These are phyloP conservation scores for Chalciporus piperatus DNA, from an alignment of 768 basidiomycete species.

Conservation along the genomic window DNA sequence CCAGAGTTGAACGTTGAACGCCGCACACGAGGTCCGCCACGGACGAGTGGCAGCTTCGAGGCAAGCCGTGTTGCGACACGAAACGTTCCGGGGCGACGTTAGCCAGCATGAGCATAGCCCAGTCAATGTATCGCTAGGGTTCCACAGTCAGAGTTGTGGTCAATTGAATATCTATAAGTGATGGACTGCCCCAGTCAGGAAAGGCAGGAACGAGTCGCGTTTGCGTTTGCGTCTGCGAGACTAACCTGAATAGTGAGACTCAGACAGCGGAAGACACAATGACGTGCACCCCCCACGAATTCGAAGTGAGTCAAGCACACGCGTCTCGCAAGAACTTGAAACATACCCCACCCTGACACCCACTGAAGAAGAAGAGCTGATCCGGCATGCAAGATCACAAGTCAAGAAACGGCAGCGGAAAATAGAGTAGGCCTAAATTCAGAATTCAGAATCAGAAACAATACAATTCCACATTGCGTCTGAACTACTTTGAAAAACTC, in stretches of 20 bases:
- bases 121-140: slow-evolving; percentile 1
- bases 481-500: background rate
- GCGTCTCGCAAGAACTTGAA: background rate
- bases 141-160: slow-evolving; percentile 17
- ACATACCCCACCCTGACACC: background rate
- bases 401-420: background rate
- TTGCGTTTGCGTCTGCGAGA: background rate
- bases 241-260: too few species aligned
- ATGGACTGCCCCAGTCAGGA: background rate
- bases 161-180: background rate
- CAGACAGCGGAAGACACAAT: background rate
- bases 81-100: background rate
- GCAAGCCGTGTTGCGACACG: slow-evolving; percentile 6
- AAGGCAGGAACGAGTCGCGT: background rate
- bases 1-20: background rate
- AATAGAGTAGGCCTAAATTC: background rate
- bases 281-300: background rate
- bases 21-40: slow-evolving; percentile 3
- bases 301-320: too few species aligned
- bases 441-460: background rate
- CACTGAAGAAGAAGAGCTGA: background rate
- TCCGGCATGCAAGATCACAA: background rate
- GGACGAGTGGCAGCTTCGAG: slow-evolving; percentile 13
- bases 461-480: background rate
- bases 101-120: too few species aligned